Conservation (phyloP, 108 stramenopile species). For the Stephanodiscus minutulus region DNA sequence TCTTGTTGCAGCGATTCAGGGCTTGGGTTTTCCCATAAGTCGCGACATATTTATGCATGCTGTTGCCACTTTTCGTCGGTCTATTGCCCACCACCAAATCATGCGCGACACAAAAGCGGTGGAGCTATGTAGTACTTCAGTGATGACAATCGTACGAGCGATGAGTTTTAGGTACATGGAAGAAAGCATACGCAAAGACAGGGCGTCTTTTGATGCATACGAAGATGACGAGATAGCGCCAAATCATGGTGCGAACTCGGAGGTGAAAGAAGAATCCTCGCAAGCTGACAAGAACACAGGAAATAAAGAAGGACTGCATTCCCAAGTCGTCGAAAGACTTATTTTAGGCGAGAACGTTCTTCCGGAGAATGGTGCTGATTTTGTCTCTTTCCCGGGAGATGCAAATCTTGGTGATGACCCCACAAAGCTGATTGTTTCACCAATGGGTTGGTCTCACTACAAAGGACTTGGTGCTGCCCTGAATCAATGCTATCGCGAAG, state of each 20-base stretch:
- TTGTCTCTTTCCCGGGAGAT: conserved; percentile 67
- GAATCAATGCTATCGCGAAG: conserved; percentile 52
- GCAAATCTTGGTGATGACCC: conserved; percentile 40
- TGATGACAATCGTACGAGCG: conserved; percentile 60
- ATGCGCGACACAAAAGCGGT: conserved; percentile 48
- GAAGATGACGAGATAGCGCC: conserved; percentile 40
- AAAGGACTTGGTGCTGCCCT: conserved; percentile 74
- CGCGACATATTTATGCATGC: conserved; percentile 74
- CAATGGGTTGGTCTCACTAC: conserved; percentile 50
- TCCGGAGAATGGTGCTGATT: conserved; percentile 60
- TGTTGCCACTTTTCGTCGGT: conserved; percentile 57
- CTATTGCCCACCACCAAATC: conserved; percentile 51
- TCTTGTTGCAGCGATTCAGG: conserved; percentile 75
- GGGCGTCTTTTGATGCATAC: conserved; percentile 70
- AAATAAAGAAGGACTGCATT: conserved; percentile 45
- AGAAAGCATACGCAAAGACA: conserved; percentile 74
- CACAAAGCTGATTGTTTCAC: conserved; percentile 19
- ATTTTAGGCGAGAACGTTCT: conserved; percentile 71
- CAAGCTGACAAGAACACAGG: conserved; percentile 13
- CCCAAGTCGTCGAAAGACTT: conserved; percentile 68
- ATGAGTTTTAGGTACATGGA: conserved; percentile 71
- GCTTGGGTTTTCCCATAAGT: conserved; percentile 73
- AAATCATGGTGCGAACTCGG: conserved; percentile 9
- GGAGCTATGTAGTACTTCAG: conserved; percentile 39
- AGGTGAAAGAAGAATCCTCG: conserved; percentile 1